These are phyloP conservation scores for Leccinum olivaceoglutinosum DNA, from an alignment of 1,284 basidiomycete genomes.

Conservation along the genomic window DNA sequence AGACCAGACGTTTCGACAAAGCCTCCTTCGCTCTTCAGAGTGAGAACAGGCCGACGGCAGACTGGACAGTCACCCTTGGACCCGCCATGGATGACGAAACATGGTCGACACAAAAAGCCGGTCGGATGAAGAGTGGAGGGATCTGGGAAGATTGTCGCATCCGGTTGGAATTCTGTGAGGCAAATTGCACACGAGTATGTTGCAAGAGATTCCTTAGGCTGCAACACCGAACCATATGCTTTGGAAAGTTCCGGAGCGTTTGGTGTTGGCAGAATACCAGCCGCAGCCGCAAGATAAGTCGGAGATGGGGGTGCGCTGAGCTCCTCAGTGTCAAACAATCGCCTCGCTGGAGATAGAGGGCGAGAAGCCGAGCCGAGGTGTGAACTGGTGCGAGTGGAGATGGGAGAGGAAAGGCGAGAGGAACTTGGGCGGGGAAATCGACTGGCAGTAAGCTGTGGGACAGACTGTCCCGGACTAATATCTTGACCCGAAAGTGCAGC, in stretches of 20 bases:
- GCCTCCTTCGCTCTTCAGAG: slow-evolving; percentile 68
- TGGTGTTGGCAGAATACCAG: slow-evolving; percentile 59
- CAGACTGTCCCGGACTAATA: slow-evolving; percentile 8
- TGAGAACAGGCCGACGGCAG: slow-evolving; percentile 64
- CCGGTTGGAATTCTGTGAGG: slow-evolving; percentile 59
- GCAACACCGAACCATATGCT: slow-evolving; percentile 76
- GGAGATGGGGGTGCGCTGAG: slow-evolving; percentile 34
- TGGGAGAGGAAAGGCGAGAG: slow-evolving; percentile 27
- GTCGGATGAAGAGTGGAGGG: slow-evolving; percentile 39
- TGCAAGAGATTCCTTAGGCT: slow-evolving; percentile 65
- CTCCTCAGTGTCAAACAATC: slow-evolving; percentile 27
- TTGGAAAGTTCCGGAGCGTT: slow-evolving; percentile 64
- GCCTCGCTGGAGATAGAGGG: slow-evolving; percentile 54
- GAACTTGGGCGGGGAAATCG: slow-evolving; percentile 49
- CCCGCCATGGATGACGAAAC: slow-evolving; percentile 66
- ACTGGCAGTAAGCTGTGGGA: slow-evolving; percentile 29
- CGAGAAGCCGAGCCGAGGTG: slow-evolving; percentile 53
- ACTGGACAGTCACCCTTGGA: slow-evolving; percentile 65
- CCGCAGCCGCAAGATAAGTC: slow-evolving; percentile 29
- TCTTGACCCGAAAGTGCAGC: slow-evolving; percentile 8
- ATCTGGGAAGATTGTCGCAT: slow-evolving; percentile 79
- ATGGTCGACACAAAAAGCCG: slow-evolving; percentile 66
- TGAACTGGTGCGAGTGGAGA: slow-evolving; percentile 46
- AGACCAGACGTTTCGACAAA: slow-evolving; percentile 64
- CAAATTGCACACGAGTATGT: slow-evolving; percentile 68